phyloP scores from a whole-genome alignment of 768 basidiomycete genomes.

The Ephemerocybe angulata region DNA sequence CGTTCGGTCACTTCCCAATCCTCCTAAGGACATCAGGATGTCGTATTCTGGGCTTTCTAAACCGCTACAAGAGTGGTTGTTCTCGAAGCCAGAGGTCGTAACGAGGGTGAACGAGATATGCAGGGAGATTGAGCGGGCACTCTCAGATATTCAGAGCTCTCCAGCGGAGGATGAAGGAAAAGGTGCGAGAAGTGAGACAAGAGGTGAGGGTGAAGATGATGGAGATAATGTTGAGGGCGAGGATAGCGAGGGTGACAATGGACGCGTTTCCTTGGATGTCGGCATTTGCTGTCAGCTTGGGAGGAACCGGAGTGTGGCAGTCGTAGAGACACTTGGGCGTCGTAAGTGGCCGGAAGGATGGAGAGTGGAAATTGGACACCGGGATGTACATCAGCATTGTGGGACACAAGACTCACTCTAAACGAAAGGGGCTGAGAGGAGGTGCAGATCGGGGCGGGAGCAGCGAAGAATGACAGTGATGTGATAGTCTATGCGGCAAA shows the following conservation, averaged over 20 bases:
- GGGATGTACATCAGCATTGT: slow-evolving; percentile 21
- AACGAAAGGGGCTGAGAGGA: too few relatives aligned
- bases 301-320: slow-evolving; percentile 24
- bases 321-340: slow-evolving; percentile 23
- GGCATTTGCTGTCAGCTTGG: slow-evolving; percentile 25
- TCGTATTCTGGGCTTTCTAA: neutral
- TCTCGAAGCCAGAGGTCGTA: neutral
- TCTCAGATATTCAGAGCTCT: neutral
- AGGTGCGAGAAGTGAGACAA: neutral
- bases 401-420: too few relatives aligned
- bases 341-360: slow-evolving; percentile 17
- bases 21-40: neutral
- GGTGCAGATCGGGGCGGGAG: too few relatives aligned
- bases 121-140: neutral
- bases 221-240: neutral
- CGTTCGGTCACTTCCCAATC: neutral
- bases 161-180: neutral
- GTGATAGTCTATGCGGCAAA: too few relatives aligned
- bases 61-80: neutral
- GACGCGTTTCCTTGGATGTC: slow-evolving; percentile 1
- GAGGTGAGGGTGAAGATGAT: neutral
- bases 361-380: slow-evolving; percentile 18
- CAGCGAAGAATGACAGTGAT: too few relatives aligned
- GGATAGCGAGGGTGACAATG: neutral
- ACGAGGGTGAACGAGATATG: neutral